Base-by-base conservation (phyloP, 106 monocot genomes). In the Triglochin maritima region DNA sequence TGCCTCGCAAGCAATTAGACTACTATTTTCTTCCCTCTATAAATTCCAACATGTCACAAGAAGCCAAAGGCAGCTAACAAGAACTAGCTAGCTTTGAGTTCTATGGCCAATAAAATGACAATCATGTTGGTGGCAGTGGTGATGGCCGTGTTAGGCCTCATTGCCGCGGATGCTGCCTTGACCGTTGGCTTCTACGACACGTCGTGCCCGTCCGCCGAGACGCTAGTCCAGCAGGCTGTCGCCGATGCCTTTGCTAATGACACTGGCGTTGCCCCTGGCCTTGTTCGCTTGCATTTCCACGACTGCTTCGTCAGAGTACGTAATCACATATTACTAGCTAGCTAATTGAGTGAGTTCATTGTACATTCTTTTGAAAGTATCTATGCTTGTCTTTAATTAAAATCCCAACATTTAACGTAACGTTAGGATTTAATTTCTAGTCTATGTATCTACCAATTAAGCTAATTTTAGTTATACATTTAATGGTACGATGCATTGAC, bases 281-380 rank as follows among this genome's bases (percentile, higher is more conserved):
- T 75, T 44, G 13, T 75, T 3, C 67, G 74, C 6, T 12, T 67
- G 56, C 67, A 67, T 50, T 75, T 75, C 74, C 74, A 75, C 16
- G 74, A 75, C 74, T 75, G 74, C 43, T 59, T 75, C 44, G 67
- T 75, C 42, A 57, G 60, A 58, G 74, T 75, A 42, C 7, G 49
- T 49, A 58, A 12, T 14, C n/a, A 16, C 16, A 4, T 64, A 6
- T n/a, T 42, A 45, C 17, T 62, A 9, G 42, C 44, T 59, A 6
- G 10, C 5, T 15, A 58, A 5, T 58, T 16, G 12, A 53, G 52
- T 58, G 15, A 14, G 5, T 58, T 58, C 52, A 6, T 52, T 7
- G 52, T 52, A 6, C 52, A 1, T 11, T 52, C 2, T 11, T 52
- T 11, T 52, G 9, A 8, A 52, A 8, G 52, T 52, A 6, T 52